phyloP scores from a whole-genome alignment of 352 stramenopile genomes.

The Phytophthora hybrid region DNA sequence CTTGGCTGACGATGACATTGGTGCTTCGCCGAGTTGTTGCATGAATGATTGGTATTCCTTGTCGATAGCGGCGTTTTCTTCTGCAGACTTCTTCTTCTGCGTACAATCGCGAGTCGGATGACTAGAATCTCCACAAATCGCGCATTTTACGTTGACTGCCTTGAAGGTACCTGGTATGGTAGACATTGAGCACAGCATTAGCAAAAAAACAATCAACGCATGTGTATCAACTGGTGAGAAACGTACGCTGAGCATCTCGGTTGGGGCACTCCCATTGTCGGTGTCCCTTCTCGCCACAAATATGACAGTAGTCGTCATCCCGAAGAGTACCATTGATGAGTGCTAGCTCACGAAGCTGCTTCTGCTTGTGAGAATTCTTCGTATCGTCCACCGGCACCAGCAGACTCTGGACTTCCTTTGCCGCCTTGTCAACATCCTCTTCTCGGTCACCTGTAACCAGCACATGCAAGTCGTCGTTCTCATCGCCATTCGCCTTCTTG shows the following conservation, averaged over 20 bases:
- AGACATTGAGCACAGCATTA: slow-evolving; percentile 13
- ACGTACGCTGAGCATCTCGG: slow-evolving; percentile 76
- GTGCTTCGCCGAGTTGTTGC: slow-evolving; percentile 86
- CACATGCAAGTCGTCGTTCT: slow-evolving; percentile 97
- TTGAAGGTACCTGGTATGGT: slow-evolving; percentile 69
- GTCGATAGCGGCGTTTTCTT: slow-evolving; percentile 81
- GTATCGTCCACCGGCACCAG: slow-evolving; percentile 93
- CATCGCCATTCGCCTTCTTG: slow-evolving; percentile 92
- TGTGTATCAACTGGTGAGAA: slow-evolving; percentile 4
- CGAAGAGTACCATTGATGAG: slow-evolving; percentile 99
- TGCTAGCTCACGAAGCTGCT: slow-evolving; percentile 98
- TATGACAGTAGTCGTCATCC: slow-evolving; percentile 97
- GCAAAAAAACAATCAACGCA: slow-evolving; percentile 32
- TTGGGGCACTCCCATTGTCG: slow-evolving; percentile 97
- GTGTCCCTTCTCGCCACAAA: slow-evolving; percentile 99
- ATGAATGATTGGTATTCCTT: slow-evolving; percentile 90
- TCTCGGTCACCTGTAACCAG: slow-evolving; percentile 94
- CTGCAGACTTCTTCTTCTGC: slow-evolving; percentile 80
- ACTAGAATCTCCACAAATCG: slow-evolving; percentile 98
- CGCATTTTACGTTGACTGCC: slow-evolving; percentile 94
- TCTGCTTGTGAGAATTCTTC: slow-evolving; percentile 98
- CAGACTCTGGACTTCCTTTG: slow-evolving; percentile 90
- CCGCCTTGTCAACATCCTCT: slow-evolving; percentile 86
- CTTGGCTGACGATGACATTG: slow-evolving; percentile 64
- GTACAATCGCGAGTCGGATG: slow-evolving; percentile 98